Base-by-base conservation (phyloP, 176 grass and related monocot species). In the Canna indica region DNA sequence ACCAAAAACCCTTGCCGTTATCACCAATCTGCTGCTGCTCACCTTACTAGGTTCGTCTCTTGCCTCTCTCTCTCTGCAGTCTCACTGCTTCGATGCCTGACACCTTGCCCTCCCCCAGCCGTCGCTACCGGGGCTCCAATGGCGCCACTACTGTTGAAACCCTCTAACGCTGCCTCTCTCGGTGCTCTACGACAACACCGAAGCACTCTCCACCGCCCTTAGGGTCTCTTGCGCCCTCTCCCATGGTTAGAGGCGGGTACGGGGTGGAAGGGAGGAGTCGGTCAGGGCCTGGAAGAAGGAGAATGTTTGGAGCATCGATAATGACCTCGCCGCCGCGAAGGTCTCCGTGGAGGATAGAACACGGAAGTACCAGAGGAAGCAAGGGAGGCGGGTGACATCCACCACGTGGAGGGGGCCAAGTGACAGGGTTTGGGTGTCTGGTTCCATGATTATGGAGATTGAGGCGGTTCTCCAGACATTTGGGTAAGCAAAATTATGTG, bases 391-490 rank as follows among this genome's bases (percentile, higher is more conserved):
- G 25, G 74, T 68, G 53, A 70, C 71, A 24, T 66, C 78, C 4
- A 15, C 73, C 2, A 74, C 60, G 64, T 77, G 75, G 78, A 87
- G 69, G 47, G 79, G 69, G 48, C 35, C 73, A 29, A 79, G 87
- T 31, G 78, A 71, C 26, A 81, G 75, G 66, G 73, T 99, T 86
- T 58, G 87, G 57, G 82, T 93, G 53, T 99, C 94, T 14, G 82
- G 94, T 9, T 70, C 86, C 52, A 99, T 99, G 94, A 77, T 99
- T 1, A 62, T 93, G 82, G 89, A 99, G 77, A 77, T 99, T 72
- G 94, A 99, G 83, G 84, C 77, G 8, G 86, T 99, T 68, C 90
- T 99, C 47, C 94, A 99, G 38, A 99, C 95, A 34, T 99, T 99
- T 78, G 95, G 95, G 95, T 99, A 84, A 31, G 85, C 54, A 45